These are phyloP conservation scores for Uncinocarpus reesii DNA, from an alignment of 2,329 filamentous ascomycete species.

Conservation along the genomic window DNA sequence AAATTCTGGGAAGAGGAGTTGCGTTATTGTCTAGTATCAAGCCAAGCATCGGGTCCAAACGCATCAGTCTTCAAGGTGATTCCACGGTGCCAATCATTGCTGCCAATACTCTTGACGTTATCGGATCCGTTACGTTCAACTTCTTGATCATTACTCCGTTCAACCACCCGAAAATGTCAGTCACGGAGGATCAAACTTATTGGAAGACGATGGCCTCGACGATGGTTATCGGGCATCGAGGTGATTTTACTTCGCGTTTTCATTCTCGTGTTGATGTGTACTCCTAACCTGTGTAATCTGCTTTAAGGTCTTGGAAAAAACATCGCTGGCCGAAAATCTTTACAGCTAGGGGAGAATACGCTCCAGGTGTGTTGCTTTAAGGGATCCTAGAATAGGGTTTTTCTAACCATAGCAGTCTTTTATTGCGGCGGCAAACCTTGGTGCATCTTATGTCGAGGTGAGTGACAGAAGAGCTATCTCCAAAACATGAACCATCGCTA, in stretches of 20 bases:
- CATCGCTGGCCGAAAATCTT: constrained; percentile 64
- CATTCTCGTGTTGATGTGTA: constrained; percentile 12
- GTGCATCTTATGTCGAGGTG: constrained; percentile 61
- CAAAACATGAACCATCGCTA: too few species aligned
- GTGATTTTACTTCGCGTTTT: constrained; percentile 18
- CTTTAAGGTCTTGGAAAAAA: constrained; percentile 85
- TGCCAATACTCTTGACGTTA: constrained; percentile 71
- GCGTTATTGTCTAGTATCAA: constrained; percentile 80
- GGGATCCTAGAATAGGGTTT: background rate
- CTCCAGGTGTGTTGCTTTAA: constrained; percentile 44
- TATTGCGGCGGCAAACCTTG: constrained; percentile 87
- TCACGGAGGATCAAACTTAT: constrained; percentile 84
- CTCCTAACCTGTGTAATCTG: constrained; percentile 7
- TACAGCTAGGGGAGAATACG: constrained; percentile 95
- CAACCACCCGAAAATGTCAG: constrained; percentile 82
- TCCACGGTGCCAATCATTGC: constrained; percentile 85
- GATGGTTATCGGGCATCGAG: constrained; percentile 65
- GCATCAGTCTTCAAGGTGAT: constrained; percentile 88
- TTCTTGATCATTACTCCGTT: constrained; percentile 93
- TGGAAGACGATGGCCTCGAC: constrained; percentile 88
- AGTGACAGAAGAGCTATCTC: too few species aligned
- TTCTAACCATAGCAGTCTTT: constrained; percentile 54
- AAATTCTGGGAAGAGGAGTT: constrained; percentile 76
- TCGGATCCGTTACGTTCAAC: constrained; percentile 93
- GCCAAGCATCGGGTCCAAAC: constrained; percentile 67